Base-by-base conservation (phyloP, 192 early-diverging fungal genomes). In the Gryganskiella cystojenkinii region DNA sequence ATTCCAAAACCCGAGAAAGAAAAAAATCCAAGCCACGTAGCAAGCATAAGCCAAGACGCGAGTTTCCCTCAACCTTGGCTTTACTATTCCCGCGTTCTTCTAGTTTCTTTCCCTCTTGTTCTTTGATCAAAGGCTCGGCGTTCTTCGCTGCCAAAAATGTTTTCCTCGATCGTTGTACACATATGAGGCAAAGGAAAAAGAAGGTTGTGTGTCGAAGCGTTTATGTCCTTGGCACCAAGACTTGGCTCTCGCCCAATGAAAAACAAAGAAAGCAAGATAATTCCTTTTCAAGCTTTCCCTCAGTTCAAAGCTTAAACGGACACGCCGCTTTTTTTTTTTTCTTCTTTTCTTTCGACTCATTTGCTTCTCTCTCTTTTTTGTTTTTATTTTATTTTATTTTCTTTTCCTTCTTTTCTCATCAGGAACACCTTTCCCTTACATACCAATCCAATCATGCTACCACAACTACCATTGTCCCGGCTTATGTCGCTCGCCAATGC, bases 401-500 rank as follows among this genome's bases (percentile, higher is more conserved):
- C 30, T 17, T 35, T 33, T 33, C 33, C 11, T 33, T 55, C 7
- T 56, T 34, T n/a, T n/a, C n/a, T n/a, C 19, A n/a, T n/a, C n/a
- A n/a, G n/a, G n/a, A n/a, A n/a, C n/a, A 34, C 19, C 54, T 30
- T 55, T 31, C 28, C 15, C 54, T 20, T 31, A 34, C 31, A 13
- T 54, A 20, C 24, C 28, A 25, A 54, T 28, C 4, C 33, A 37
- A 27, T 13, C 30, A 64, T 64, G 61, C 25, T 52, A 1, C 34
- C 11, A 5, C 45, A 49, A 31, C 43, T 31, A 44, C 13, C 50
- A 17, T 5, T 56, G 0, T 13, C 64, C 4, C 54, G 64, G 6
- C 44, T 67, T 27, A 44, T 57, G 28, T 57, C 55, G 3, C 40
- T 67, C 28, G 40, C 43, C 30, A 56, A 37, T 30, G 54, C 53